Evolutionary conservation across 495 filamentous ascomycete genomes (phyloP), one percentile per base, ranked within the genome.

Genomic region (Penicillium bialowiezense): DNA sequence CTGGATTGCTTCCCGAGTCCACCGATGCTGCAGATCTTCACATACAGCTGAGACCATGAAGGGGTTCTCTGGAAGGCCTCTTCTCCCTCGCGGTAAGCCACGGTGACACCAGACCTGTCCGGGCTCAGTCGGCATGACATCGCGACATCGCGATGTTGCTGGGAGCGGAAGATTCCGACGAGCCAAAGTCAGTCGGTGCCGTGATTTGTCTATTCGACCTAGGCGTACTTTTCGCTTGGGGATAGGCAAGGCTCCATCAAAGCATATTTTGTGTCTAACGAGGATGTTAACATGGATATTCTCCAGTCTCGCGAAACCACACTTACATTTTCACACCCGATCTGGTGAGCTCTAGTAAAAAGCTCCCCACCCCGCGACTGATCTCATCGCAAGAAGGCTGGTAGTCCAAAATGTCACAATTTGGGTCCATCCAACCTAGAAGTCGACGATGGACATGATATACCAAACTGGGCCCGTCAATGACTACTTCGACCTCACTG

Each of bases 401-500:
- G 2, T 71, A 55, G 34, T 82, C 82, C 58, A 76, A 69, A 38
- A 58, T 70, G 69, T 62, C 73, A 38, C 53, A 28, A 44, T 49
- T 38, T 40, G 34, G 40, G 8, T 63, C 34, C 39, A 63, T 73
- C 35, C 63, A 63, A 5, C 59, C 66, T 5, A 83, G 62, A 23
- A 85, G 73, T 10, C 79, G 63, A 9, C 77, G 64, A 37, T 85
- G 81, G 31, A 92, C 68, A 58, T 88, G 79, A 54, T 91, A 84
- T 5, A 87, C 86, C 15, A 95, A 71, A 10, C 79, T 83, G 0
- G 89, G 88, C 0, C 89, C 89, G 53, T 95, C 89, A 41, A 95
- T 80, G 29, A 86, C 81, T 5, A 88, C 72, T 1, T 57, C 61
- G 9, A 54, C 45, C 7, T 51, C 44, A 7, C 41, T 44, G 5